Conservation (phyloP, 176 grass and related monocot species). For the Paspalum notatum region DNA sequence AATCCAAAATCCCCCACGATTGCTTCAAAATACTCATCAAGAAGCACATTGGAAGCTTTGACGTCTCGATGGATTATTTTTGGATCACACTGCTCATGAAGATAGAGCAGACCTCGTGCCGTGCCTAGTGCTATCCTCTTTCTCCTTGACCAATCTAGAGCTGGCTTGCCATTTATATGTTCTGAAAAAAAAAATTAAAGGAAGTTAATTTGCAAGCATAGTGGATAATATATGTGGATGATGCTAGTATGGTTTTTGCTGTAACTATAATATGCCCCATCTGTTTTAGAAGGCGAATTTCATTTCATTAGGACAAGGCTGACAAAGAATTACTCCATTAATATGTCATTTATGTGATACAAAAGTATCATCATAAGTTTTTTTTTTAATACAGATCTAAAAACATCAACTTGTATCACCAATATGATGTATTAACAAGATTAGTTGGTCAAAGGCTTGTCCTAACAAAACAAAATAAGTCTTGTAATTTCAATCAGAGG, state of each 20-base stretch:
- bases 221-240: background rate
- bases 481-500: too few relatives aligned
- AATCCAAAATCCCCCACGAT: slow-evolving; percentile 95
- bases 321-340: too few relatives aligned
- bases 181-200: slow-evolving; percentile 46
- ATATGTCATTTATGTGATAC: too few relatives aligned
- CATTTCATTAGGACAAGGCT: too few relatives aligned
- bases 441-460: too few relatives aligned
- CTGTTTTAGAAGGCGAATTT: too few relatives aligned
- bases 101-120: slow-evolving; percentile 78
- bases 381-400: too few relatives aligned
- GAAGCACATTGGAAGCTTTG: slow-evolving; percentile 96
- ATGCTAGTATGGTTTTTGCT: background rate
- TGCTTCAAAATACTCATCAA: slow-evolving; percentile 96
- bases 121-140: slow-evolving; percentile 94
- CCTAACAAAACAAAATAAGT: too few relatives aligned
- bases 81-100: slow-evolving; percentile 96
- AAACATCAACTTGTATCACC: too few relatives aligned
- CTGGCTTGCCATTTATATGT: slow-evolving; percentile 76
- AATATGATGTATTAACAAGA: too few relatives aligned
- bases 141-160: slow-evolving; percentile 88
- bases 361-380: too few relatives aligned
- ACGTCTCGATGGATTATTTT: slow-evolving; percentile 98
- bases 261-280: background rate
- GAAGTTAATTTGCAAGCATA: slow-evolving; percentile 20